phyloP scores from a whole-genome alignment of 495 filamentous ascomycete genomes.

The Pyrenopolyporus hunteri region DNA sequence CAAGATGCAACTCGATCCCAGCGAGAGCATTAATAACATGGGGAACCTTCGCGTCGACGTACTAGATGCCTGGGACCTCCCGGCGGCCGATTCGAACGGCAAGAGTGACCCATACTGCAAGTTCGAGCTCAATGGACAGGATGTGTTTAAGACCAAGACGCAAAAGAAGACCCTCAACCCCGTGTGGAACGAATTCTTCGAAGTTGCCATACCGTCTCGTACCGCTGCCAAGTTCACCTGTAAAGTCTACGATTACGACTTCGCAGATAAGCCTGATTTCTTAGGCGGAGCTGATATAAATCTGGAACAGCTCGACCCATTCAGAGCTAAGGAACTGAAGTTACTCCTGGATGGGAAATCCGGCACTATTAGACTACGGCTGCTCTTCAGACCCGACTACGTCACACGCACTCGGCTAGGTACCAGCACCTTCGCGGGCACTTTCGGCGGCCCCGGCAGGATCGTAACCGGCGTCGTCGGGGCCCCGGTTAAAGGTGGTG shows the following conservation, averaged over 20 bases:
- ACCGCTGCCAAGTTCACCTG: constrained; percentile 86
- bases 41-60: constrained; percentile 89
- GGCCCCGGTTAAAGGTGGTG: constrained; percentile 89
- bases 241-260: constrained; percentile 92
- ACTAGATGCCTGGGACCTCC: constrained; percentile 85
- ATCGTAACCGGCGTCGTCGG: constrained; percentile 79
- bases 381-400: constrained; percentile 94
- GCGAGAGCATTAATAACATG: constrained; percentile 98
- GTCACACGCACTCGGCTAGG: constrained; percentile 87
- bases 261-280: constrained; percentile 88
- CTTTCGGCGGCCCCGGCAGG: constrained; percentile 88
- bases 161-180: constrained; percentile 97
- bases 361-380: constrained; percentile 77
- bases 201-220: constrained; percentile 77
- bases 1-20: constrained; percentile 90
- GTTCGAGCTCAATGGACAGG: constrained; percentile 84
- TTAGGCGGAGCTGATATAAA: constrained; percentile 80
- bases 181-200: constrained; percentile 95
- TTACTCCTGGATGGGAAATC: constrained; percentile 89
- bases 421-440: constrained; percentile 90
- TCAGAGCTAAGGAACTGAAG: constrained; percentile 71
- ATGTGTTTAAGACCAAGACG: constrained; percentile 88
- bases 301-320: constrained; percentile 82
- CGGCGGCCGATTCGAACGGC: constrained; percentile 91
- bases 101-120: constrained; percentile 97